These are phyloP conservation scores for Phytopythium sindhum DNA, from an alignment of 352 stramenopile species.

Conservation along the genomic window DNA sequence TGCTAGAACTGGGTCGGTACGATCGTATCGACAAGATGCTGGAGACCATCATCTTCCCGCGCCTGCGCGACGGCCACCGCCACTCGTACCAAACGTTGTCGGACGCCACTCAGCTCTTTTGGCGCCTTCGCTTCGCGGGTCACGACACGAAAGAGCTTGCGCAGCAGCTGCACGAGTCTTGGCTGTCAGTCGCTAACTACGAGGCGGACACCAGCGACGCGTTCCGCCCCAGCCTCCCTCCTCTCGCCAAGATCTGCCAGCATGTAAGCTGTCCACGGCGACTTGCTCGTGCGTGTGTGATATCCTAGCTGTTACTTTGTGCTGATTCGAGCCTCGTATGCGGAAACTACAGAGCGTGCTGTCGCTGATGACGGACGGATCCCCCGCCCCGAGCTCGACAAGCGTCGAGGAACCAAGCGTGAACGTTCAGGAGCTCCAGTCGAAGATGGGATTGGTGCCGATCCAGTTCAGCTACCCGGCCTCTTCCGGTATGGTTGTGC, in stretches of 20 bases:
- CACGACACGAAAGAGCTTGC: constrained; percentile 51
- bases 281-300: neutral
- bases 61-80: constrained; percentile 25
- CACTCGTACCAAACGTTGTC: constrained; percentile 58
- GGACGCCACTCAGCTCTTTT: constrained; percentile 81
- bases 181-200: constrained; percentile 18
- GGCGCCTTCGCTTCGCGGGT: constrained; percentile 75
- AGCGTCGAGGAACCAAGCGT: constrained; percentile 21
- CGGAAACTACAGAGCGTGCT: constrained; percentile 46
- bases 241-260: constrained; percentile 14
- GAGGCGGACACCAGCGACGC: neutral
- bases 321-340: neutral
- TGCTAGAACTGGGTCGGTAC: constrained; percentile 79
- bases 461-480: constrained; percentile 63
- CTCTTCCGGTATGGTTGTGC: constrained; percentile 15
- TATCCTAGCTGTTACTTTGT: no score
- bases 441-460: constrained; percentile 32
- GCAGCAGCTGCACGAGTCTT: constrained; percentile 56
- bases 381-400: constrained; percentile 18
- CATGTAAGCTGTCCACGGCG: constrained; percentile 36
- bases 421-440: constrained; percentile 35
- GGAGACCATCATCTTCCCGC: constrained; percentile 65
- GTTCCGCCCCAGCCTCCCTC: constrained; percentile 1
- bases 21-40: constrained; percentile 82
- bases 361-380: constrained; percentile 36